Conservation (phyloP, 306 rosid species). For the Carpinus viminea region DNA sequence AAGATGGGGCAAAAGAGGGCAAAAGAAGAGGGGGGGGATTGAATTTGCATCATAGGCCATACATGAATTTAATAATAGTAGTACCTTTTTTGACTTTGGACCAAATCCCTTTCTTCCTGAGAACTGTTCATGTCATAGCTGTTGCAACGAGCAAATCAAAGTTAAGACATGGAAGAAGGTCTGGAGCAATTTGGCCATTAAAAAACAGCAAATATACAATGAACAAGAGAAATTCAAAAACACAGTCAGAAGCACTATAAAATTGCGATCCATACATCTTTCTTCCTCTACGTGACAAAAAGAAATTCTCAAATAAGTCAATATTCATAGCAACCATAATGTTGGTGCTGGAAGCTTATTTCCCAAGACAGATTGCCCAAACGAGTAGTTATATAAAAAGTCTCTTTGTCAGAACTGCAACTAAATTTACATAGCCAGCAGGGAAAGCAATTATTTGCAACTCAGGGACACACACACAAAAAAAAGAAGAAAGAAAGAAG, state of each 20-base stretch:
- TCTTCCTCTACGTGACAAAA: not conserved
- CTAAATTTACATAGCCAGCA: not conserved
- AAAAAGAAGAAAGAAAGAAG: no score
- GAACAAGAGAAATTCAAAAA: not conserved
- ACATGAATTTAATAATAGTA: conserved; percentile 9
- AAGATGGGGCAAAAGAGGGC: not conserved
- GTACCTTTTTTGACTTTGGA: conserved; percentile 72
- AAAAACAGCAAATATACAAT: not conserved
- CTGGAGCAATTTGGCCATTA: not conserved
- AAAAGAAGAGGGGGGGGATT: no score
- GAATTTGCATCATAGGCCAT: not conserved
- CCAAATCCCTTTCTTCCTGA: conserved; percentile 72
- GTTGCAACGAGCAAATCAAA: conserved; percentile 39
- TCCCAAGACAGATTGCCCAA: not conserved
- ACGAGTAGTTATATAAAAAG: not conserved
- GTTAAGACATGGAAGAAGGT: not conserved
- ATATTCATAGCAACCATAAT: not conserved
- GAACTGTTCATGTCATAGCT: conserved; percentile 82
- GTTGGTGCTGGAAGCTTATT: not conserved
- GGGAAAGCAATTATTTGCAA: no score
- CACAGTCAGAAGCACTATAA: not conserved
- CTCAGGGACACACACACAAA: no score
- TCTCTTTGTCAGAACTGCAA: not conserved
- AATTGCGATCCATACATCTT: not conserved
- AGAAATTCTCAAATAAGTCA: not conserved